Evolutionary conservation across 148 eudicot genomes (phyloP).

Genomic region (Cornus suecica): DNA sequence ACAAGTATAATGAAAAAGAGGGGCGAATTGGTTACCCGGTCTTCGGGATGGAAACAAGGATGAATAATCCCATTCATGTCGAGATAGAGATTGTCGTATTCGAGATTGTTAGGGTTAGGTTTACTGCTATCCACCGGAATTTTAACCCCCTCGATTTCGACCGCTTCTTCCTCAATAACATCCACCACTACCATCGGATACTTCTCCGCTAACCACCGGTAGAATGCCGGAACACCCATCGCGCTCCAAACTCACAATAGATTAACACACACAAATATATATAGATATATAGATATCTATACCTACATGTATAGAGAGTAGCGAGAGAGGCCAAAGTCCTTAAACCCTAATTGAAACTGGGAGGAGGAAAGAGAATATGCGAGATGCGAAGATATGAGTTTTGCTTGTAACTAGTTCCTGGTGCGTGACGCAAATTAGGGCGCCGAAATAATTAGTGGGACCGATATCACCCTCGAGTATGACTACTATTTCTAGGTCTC

Average conservation of each 20-base stretch:
- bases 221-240: constrained; percentile 98
- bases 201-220: constrained; percentile 97
- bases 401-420: background rate
- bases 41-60: constrained; percentile 96
- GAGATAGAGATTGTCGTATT: constrained; percentile 85
- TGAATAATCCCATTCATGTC: constrained; percentile 98
- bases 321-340: background rate
- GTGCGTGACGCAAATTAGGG: background rate
- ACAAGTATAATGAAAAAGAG: background rate
- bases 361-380: background rate
- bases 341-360: background rate
- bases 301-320: too few species aligned
- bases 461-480: too few species aligned
- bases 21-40: constrained; percentile 51
- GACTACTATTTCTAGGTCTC: too few species aligned
- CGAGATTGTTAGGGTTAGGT: constrained; percentile 80
- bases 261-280: background rate
- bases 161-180: constrained; percentile 75
- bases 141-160: constrained; percentile 56
- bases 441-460: background rate
- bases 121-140: constrained; percentile 85
- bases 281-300: background rate
- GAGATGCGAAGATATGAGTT: background rate
- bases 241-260: background rate
- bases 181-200: constrained; percentile 86